Base-by-base conservation (phyloP, 495 filamentous ascomycete species). In the Pseudotulostoma volvatum region DNA sequence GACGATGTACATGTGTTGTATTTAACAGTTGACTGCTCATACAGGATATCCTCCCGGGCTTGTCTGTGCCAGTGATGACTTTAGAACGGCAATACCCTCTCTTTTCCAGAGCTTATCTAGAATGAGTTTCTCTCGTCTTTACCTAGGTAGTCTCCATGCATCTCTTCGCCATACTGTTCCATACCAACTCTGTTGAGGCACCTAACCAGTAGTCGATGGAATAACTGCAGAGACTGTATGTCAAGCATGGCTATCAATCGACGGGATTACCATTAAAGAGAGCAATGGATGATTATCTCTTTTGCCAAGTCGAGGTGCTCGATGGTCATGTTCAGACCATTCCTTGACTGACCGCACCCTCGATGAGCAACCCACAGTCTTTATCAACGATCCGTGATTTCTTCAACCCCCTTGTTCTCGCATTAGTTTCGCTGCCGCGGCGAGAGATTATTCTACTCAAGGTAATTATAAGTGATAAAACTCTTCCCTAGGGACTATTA, bases 61-160 rank as follows among this genome's bases (percentile, higher is more conserved):
- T 5, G 23, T 28, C 23, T 28, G 11, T 28, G 23, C 11, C 11
- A 28, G 23, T 28, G 23, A 5, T 11, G 5, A 28, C 5, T 28
- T 11, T 28, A 36, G 23, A 11, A 25, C 38, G 48, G 45, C 16
- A 51, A 51, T 34, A 47, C 37, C 33, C 52, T 54, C 33, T 38
- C 36, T 18, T 41, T 54, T 20, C 46, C 46, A 17, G 44, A 54
- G 38, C 51, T 54, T 21, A 49, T 54, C 14, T 23, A 51, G 32
- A n/a, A n/a, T 44, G 49, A 39, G 40, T 39, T 2, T 52, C 44
- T 16, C 42, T 55, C 7, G 31, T 55, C 13, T 50, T 52, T 16
- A n/a, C n/a, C n/a, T n/a, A n/a, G n/a, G n/a, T n/a, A 55, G 49
- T 31, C 51, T 40, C 16, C 38, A 55, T 44, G 34, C 42, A 18